A percentile compares a stretch with the other conserved stretches of the same genome.
phyloP scores from a whole-genome alignment of 108 stramenopile genomes.

The Cyclotella atomus region DNA sequence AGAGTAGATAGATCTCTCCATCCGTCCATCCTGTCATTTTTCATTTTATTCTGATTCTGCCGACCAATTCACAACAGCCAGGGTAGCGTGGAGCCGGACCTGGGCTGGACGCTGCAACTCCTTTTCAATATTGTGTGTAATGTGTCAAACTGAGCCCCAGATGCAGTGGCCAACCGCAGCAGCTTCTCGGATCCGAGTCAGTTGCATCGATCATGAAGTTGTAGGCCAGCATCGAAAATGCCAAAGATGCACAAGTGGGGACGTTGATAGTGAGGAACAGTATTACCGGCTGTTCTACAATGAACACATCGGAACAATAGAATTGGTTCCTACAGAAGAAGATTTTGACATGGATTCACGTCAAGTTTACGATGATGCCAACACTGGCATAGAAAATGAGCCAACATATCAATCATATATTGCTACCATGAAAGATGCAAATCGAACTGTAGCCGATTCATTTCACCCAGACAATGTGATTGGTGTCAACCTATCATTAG shows the following conservation, averaged over 20 bases:
- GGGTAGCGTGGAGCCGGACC: too few relatives aligned
- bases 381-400: neutral
- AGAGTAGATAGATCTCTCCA: too few relatives aligned
- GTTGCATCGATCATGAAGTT: neutral
- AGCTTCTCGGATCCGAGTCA: constrained; percentile 16
- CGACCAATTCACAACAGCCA: too few relatives aligned
- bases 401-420: constrained; percentile 29
- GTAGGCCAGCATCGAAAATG: too few relatives aligned
- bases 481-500: constrained; percentile 38
- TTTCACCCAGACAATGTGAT: constrained; percentile 40
- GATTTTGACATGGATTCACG: neutral
- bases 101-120: too few relatives aligned
- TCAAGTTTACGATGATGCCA: constrained; percentile 3
- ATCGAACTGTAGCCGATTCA: constrained; percentile 1
- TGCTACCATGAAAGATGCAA: neutral
- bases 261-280: neutral
- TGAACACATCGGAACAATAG: constrained; percentile 7
- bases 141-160: too few relatives aligned
- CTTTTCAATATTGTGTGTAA: too few relatives aligned
- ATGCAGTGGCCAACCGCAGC: constrained; percentile 31
- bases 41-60: too few relatives aligned
- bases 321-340: constrained; percentile 16
- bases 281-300: constrained; percentile 30
- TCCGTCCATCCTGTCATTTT: too few relatives aligned
- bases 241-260: neutral